Percentiles rank a stretch among this genome's conserved stretches.
These are phyloP conservation scores for Alternaria brassicicola DNA, from an alignment of 2,329 filamentous ascomycete species.

Conservation along the genomic window DNA sequence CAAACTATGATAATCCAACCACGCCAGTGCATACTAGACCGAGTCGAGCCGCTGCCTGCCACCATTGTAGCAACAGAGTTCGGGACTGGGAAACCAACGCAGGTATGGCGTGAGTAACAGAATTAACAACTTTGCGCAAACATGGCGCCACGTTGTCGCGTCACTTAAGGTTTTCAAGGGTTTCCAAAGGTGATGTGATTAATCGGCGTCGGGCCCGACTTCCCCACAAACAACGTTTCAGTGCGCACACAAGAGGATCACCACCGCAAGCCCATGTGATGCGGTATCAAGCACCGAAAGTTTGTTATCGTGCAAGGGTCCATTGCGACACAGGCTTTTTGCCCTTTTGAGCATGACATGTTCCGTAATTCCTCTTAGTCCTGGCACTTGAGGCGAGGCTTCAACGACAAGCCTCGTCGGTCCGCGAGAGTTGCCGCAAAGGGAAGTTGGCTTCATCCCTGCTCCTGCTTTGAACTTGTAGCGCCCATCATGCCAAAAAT, in stretches of 20 bases:
- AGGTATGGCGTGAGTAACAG: background rate
- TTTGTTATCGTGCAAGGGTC: background rate
- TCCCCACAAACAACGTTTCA: background rate
- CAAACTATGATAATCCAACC: background rate
- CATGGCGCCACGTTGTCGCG: background rate
- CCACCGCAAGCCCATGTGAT: background rate
- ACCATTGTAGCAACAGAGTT: background rate
- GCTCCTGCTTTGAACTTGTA: constrained; percentile 5
- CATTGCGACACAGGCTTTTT: background rate
- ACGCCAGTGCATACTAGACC: background rate
- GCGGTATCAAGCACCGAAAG: background rate
- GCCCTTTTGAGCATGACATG: background rate
- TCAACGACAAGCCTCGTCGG: background rate
- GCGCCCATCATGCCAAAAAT: constrained; percentile 26
- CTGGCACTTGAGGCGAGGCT: background rate
- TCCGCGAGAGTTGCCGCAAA: background rate
- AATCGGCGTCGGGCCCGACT: background rate
- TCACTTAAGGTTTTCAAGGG: background rate
- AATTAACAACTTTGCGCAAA: background rate
- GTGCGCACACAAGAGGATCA: background rate
- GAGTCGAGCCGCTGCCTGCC: background rate
- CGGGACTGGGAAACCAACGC: background rate
- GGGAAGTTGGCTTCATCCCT: constrained; percentile 12
- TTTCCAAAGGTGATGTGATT: background rate
- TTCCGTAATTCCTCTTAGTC: background rate